phyloP scores from a whole-genome alignment of 495 filamentous ascomycete genomes.

The Penicillium parvum region DNA sequence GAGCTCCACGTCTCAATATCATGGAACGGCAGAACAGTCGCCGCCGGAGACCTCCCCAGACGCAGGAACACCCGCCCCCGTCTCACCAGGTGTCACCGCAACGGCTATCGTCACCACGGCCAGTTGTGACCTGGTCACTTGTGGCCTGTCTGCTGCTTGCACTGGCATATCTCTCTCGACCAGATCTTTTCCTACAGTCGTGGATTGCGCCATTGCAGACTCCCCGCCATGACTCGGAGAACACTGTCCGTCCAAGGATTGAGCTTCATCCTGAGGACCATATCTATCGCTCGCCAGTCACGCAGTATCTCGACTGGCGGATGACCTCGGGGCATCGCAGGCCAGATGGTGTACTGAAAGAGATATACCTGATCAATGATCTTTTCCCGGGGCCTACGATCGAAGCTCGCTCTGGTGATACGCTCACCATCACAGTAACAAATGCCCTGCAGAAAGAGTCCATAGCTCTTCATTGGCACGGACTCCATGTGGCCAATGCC shows the following conservation, averaged over 20 bases:
- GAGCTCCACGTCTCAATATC: too few species aligned
- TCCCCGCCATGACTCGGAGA: background rate
- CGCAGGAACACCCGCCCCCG: slow-evolving; percentile 1
- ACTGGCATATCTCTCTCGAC: slow-evolving; percentile 13
- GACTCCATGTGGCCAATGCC: slow-evolving; percentile 60
- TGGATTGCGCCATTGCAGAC: background rate
- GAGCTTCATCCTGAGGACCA: slow-evolving; percentile 39
- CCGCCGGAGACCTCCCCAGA: slow-evolving; percentile 4
- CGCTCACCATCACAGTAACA: slow-evolving; percentile 61
- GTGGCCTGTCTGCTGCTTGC: slow-evolving; percentile 11
- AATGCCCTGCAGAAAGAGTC: slow-evolving; percentile 66
- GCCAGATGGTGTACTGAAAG: slow-evolving; percentile 43
- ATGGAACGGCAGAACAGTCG: slow-evolving; percentile 12
- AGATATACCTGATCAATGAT: slow-evolving; percentile 36
- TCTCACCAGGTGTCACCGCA: too few species aligned
- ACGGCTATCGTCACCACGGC: background rate
- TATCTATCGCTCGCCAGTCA: slow-evolving; percentile 27
- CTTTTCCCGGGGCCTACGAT: slow-evolving; percentile 38
- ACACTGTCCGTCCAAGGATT: slow-evolving; percentile 21
- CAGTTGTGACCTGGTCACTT: slow-evolving; percentile 12
- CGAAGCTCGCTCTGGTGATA: slow-evolving; percentile 55
- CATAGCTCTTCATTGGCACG: slow-evolving; percentile 76
- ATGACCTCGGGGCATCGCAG: slow-evolving; percentile 27
- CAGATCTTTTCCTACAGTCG: background rate
- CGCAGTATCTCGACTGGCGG: slow-evolving; percentile 32